Evolutionary conservation across 169 alveolate species (phyloP).

Genomic region (Eimeria sp.): DNA sequence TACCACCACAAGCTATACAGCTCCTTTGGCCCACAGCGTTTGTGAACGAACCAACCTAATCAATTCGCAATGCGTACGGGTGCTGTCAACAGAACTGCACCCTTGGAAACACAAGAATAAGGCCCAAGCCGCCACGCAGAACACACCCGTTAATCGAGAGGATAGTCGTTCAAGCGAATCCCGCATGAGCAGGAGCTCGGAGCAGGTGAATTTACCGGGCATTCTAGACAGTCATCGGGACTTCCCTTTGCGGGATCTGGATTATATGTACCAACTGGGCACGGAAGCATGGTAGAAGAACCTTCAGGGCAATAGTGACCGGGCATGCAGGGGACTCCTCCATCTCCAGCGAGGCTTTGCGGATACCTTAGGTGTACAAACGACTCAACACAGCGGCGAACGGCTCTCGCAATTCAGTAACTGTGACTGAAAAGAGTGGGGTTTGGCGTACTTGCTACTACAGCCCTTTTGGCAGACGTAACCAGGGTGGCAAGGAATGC

Average conservation of each 20-base stretch:
- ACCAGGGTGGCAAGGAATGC: conserved; percentile 78
- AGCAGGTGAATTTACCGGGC: conserved; percentile 21
- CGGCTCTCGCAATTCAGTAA: background rate
- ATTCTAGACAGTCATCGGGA: conserved; percentile 3
- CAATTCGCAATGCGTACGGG: background rate
- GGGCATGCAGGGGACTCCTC: conserved; percentile 47
- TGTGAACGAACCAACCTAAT: conserved; percentile 39
- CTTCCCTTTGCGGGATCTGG: conserved; percentile 38
- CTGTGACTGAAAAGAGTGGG: background rate
- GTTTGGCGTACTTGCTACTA: background rate
- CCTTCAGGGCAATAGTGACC: conserved; percentile 80
- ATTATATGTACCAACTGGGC: conserved; percentile 75
- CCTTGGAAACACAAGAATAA: background rate
- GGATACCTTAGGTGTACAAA: conserved; percentile 29
- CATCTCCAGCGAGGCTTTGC: background rate
- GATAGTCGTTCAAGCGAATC: background rate
- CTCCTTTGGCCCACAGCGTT: conserved; percentile 23
- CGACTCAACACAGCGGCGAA: background rate
- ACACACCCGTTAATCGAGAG: background rate
- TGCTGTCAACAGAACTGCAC: background rate
- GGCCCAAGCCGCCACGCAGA: background rate
- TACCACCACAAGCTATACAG: conserved; percentile 60
- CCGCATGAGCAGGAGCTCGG: background rate
- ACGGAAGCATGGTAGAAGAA: conserved; percentile 60
- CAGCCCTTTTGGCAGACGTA: conserved; percentile 61